Evolutionary conservation across 2,329 filamentous ascomycete species (phyloP).

Genomic region (Alternaria sp.): DNA sequence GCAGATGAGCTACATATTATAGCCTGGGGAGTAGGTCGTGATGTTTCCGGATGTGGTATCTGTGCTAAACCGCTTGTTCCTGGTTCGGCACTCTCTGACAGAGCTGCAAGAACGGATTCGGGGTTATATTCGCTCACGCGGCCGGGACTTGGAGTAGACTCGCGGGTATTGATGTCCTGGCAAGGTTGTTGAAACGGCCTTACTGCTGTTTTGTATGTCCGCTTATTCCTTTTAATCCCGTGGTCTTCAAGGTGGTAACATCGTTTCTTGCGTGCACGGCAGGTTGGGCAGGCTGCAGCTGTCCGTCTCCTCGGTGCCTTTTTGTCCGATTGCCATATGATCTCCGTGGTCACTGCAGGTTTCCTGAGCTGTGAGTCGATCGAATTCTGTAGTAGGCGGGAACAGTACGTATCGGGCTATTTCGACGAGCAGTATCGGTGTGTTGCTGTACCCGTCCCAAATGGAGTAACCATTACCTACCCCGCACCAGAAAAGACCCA

Average conservation of each 20-base stretch:
- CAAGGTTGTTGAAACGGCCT: not conserved
- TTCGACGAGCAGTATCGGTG: not conserved
- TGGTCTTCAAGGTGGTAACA: slow-evolving; percentile 5
- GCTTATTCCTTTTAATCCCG: not conserved
- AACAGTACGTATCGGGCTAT: not conserved
- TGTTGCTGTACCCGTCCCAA: not conserved
- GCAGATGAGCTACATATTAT: not conserved
- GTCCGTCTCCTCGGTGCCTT: slow-evolving; percentile 5
- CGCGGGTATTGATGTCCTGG: not conserved
- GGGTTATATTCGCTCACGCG: slow-evolving; percentile 17
- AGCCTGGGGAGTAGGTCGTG: not conserved
- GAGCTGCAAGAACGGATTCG: slow-evolving; percentile 11
- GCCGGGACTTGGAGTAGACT: slow-evolving; percentile 4
- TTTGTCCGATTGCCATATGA: slow-evolving; percentile 10
- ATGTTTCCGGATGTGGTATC: not conserved
- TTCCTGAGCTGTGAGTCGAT: not conserved
- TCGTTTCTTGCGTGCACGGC: slow-evolving; percentile 14
- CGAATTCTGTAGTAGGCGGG: not conserved
- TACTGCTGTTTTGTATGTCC: not conserved
- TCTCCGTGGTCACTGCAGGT: not conserved
- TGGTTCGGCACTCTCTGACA: slow-evolving; percentile 10
- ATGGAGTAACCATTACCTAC: slow-evolving; percentile 1
- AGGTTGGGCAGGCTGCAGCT: slow-evolving; percentile 5
- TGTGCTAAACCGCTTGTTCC: not conserved
- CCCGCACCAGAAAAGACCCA: slow-evolving; percentile 2